phyloP scores from a whole-genome alignment of 1,284 basidiomycete species.

The Xanthoconium separans region DNA sequence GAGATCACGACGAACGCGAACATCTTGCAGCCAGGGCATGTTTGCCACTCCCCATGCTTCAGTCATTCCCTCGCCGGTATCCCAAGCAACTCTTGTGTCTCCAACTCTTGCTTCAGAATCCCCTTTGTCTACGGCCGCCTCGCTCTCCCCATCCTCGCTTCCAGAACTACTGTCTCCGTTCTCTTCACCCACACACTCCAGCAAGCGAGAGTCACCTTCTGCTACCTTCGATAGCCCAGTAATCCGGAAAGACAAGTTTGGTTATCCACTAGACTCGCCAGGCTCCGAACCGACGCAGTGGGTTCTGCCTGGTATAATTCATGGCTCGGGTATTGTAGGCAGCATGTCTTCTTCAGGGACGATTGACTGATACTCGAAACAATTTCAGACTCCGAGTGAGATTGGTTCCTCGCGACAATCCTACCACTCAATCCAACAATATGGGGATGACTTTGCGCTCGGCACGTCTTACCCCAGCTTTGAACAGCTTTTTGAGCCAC shows the following conservation, averaged over 20 bases:
- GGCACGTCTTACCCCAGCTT: not conserved
- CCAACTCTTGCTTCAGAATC: not conserved
- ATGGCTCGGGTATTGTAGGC: slow-evolving; percentile 17
- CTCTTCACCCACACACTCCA: not conserved
- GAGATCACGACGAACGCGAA: slow-evolving; percentile 1
- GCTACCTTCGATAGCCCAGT: not conserved
- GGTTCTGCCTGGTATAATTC: slow-evolving; percentile 2
- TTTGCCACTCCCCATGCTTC: slow-evolving; percentile 11
- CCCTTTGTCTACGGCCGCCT: not conserved
- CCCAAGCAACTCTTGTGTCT: slow-evolving; percentile 2
- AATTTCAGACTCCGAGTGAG: slow-evolving; percentile 11
- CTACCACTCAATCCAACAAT: not conserved
- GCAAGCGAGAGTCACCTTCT: not conserved
- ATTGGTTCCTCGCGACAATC: not conserved
- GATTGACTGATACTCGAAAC: not conserved
- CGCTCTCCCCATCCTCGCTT: slow-evolving; percentile 14
- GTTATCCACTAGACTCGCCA: not conserved
- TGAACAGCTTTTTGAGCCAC: slow-evolving; percentile 2
- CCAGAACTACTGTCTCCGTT: slow-evolving; percentile 9
- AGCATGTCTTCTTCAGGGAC: not conserved
- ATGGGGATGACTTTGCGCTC: not conserved
- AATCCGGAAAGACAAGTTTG: not conserved
- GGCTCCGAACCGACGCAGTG: not conserved
- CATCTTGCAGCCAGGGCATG: slow-evolving; percentile 11
- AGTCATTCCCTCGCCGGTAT: not conserved